These are phyloP conservation scores for Aphanomyces cochlioides DNA, from an alignment of 352 stramenopile genomes.

Conservation along the genomic window DNA sequence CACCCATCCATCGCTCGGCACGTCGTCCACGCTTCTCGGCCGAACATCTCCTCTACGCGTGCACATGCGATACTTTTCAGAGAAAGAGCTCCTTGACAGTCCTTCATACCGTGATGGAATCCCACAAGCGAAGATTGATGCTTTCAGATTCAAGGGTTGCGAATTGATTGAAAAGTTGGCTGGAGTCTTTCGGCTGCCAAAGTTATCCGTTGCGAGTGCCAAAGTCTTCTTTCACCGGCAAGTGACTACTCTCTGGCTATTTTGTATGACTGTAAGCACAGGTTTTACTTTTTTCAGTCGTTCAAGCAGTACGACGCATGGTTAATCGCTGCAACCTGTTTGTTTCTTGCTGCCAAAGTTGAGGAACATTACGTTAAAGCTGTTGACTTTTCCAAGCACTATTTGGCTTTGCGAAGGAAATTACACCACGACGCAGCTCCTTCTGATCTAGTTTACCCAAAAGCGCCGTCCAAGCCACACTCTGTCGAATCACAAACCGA, in stretches of 20 bases:
- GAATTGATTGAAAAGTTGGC: conserved; percentile 85
- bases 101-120: conserved; percentile 64
- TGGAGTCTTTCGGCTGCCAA: conserved; percentile 70
- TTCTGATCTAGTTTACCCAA: conserved; percentile 36
- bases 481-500: conserved; percentile 50
- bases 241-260: neutral
- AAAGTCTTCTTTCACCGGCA: conserved; percentile 78
- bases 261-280: conserved; percentile 8
- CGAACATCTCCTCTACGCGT: neutral
- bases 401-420: conserved; percentile 61
- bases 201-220: conserved; percentile 77
- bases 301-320: conserved; percentile 84
- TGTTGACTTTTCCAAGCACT: conserved; percentile 64
- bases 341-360: conserved; percentile 79
- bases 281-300: conserved; percentile 84
- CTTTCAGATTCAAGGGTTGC: conserved; percentile 66
- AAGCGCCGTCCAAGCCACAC: conserved; percentile 71
- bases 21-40: neutral
- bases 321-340: conserved; percentile 71
- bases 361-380: conserved; percentile 83
- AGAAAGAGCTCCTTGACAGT: conserved; percentile 56
- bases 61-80: conserved; percentile 66
- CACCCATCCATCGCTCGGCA: conserved; percentile 4
- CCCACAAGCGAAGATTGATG: conserved; percentile 44
- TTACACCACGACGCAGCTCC: conserved; percentile 51